A percentile compares a stretch with the other conserved stretches of the same genome.
Conservation (phyloP, 2,329 filamentous ascomycete genomes). For the Fusarium oligoseptatum region DNA sequence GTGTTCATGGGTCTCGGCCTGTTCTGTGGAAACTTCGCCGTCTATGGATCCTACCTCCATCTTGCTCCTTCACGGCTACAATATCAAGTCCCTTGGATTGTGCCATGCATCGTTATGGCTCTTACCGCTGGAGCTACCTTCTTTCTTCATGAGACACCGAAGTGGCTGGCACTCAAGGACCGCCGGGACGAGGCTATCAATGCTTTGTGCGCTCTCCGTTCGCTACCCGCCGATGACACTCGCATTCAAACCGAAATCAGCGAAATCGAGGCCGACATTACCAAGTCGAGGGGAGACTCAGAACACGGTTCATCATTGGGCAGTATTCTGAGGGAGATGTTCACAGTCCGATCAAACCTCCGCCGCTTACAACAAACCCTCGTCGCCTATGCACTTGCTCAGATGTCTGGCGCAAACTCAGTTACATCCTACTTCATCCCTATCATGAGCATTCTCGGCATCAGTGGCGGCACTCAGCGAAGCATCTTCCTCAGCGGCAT, state of each 20-base stretch:
- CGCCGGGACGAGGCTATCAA: not conserved
- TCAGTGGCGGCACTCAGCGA: too few species aligned
- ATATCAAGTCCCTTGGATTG: too few species aligned
- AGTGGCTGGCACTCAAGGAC: not conserved
- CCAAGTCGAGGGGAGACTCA: not conserved
- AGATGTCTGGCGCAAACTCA: too few species aligned
- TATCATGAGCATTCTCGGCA: too few species aligned
- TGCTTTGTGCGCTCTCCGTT: not conserved
- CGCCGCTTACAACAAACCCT: slow-evolving; percentile 56
- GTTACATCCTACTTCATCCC: too few species aligned
- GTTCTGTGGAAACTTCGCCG: not conserved
- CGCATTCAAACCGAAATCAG: not conserved
- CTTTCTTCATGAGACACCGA: not conserved
- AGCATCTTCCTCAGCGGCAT: slow-evolving; percentile 54
- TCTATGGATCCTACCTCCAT: not conserved
- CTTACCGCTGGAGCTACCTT: too few species aligned
- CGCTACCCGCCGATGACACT: not conserved
- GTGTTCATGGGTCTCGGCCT: slow-evolving; percentile 47
- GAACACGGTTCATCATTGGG: not conserved
- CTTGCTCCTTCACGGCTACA: not conserved
- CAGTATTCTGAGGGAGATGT: slow-evolving; percentile 47
- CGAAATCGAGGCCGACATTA: not conserved
- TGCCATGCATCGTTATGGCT: too few species aligned
- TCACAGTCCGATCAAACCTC: slow-evolving; percentile 53
- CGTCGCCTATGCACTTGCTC: too few species aligned